Base-by-base conservation (phyloP, 208 protist species). In the Trypanosoma scelopori region DNA sequence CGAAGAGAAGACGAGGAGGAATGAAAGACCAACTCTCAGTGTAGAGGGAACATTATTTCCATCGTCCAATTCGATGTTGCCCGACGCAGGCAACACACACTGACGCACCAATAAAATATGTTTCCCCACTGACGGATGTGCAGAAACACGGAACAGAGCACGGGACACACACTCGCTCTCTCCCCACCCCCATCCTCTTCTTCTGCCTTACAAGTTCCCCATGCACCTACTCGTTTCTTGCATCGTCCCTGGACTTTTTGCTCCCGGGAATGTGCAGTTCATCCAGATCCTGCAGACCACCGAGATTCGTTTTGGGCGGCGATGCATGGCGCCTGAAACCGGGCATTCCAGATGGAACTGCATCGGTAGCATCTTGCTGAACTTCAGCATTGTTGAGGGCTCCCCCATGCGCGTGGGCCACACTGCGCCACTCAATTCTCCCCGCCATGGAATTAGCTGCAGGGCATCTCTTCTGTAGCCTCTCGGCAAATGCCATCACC, bases 401-500 rank as follows among this genome's bases (percentile, higher is more conserved):
- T 11, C 9, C 32, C 32, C 9, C 32, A 3, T 9, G 32, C 5
- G 32, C 32, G 32, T 37, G 30, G 25, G 13, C 20, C n/a, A 53
- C 51, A 42, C 59, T 60, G 18, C 71, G 71, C 72, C 72, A 78
- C 46, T 74, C 66, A 59, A 78, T 72, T 16, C 23, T 62, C 43
- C 22, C 72, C 20, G 69, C 49, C 85, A 91, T 93, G 5, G 48
- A 32, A 27, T 81, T 82, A 0, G 89, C 89, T 28, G 89, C 77
- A 0, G 84, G 84, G 48, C 89, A 95, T 13, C 78, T 76, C 64
- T 86, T 91, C 28, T 89, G 74, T 47, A 95, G 62, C 46, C 80
- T 79, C 50, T 83, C 74, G 5, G 86, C 85, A 74, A 92, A 95
- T 20, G 63, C 80, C 75, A 84, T 79, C 55, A 93, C 76, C 66